A percentile compares a stretch with the other conserved stretches of the same genome.
These are phyloP conservation scores for Auricularia auricula-judae DNA, from an alignment of 768 basidiomycete species.

Conservation along the genomic window DNA sequence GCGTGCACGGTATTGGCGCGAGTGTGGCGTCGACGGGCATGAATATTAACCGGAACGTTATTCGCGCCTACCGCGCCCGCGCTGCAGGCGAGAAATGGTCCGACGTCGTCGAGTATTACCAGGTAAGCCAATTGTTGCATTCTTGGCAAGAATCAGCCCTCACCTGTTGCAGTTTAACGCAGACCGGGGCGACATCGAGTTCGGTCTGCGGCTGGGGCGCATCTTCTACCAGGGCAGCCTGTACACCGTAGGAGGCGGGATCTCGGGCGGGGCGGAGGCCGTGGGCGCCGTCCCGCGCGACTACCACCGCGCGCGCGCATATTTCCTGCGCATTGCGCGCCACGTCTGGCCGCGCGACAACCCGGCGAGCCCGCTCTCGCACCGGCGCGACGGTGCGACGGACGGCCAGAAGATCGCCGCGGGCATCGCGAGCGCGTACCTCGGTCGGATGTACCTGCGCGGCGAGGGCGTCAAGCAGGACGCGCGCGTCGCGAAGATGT, in stretches of 20 bases:
- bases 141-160: background rate
- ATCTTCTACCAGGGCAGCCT: constrained; percentile 95
- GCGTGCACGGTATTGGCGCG: constrained; percentile 90
- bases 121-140: constrained; percentile 30
- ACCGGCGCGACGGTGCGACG: constrained; percentile 23
- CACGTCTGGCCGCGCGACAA: constrained; percentile 84
- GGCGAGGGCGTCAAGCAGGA: constrained; percentile 86
- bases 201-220: constrained; percentile 87
- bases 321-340: constrained; percentile 78
- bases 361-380: constrained; percentile 26
- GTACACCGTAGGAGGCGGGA: constrained; percentile 68
- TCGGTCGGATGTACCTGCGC: constrained; percentile 88
- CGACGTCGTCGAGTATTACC: constrained; percentile 85
- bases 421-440: constrained; percentile 73
- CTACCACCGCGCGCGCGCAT: constrained; percentile 62
- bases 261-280: constrained; percentile 82
- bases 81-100: constrained; percentile 92
- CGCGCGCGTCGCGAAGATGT: constrained; percentile 67
- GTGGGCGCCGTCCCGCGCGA: constrained; percentile 80
- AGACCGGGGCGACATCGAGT: constrained; percentile 80
- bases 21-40: constrained; percentile 84
- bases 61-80: constrained; percentile 72
- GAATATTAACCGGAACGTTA: constrained; percentile 59
- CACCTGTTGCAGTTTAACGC: constrained; percentile 66
- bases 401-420: constrained; percentile 28